Base-by-base conservation (phyloP, 768 basidiomycete genomes). In the Trichaptum fuscoviolaceum region DNA sequence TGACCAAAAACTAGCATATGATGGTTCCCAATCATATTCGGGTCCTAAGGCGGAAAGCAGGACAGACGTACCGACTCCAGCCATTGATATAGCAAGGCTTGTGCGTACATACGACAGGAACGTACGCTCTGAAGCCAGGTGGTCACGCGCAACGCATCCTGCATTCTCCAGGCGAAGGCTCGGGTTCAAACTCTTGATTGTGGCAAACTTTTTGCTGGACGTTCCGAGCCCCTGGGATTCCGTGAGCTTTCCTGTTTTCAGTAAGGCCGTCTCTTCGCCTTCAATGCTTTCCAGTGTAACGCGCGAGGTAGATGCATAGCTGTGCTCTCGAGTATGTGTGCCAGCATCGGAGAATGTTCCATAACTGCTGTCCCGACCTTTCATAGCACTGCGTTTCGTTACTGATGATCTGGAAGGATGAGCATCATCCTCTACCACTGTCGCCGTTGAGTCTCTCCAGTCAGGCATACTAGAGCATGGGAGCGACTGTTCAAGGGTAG, bases 101-200 rank as follows among this genome's bases (percentile, higher is more conserved):
- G 84, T 84, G 42, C 84, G 74, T n/a, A 84, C 75, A 72, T 84
- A 85, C 17, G 84, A 82, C 2, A 85, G 75, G 67, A 82, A 84
- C 7, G 83, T 85, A 25, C 83, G 75, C 68, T 85, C 84, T 8
- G 77, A 77, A 1, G 84, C 81, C 5, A 85, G 77, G 67, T 85
- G 84, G 70, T 85, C 84, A 27, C 84, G 75, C 30, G 84, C 84
- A 63, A 83, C 82, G 65, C 76, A 79, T 8, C 82, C 82, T 26
- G 78, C 73, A 68, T 84, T 85, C 72, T 82, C 77, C 8, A 85
- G 74, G 23, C 69, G 71, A 59, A 81, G 72, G 35, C 73, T 61
- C 9, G 73, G 69, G 60, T 68, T 68, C 59, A 62, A 12, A 20
- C 20, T 52, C 42, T 52, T 12, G 20, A 52, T 15, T 12, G 20